phyloP scores from a whole-genome alignment of 2,329 filamentous ascomycete species.

The Fusarium sacchari region DNA sequence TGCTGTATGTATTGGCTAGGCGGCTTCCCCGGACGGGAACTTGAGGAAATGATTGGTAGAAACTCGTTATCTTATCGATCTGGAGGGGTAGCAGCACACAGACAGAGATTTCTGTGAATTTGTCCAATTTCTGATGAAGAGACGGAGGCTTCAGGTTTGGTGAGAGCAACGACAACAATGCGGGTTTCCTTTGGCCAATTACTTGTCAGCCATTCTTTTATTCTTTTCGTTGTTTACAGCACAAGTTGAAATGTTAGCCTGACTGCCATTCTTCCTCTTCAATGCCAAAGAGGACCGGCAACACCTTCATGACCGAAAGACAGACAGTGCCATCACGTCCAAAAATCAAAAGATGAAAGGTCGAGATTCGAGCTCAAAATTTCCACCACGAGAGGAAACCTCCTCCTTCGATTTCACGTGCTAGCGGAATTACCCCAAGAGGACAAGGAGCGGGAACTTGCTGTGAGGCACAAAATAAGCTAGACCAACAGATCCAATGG shows the following conservation, averaged over 20 bases:
- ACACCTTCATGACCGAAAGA: neutral
- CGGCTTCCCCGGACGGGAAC: conserved; percentile 3
- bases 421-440: conserved; percentile 9
- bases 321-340: neutral
- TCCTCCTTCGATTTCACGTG: conserved; percentile 32
- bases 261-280: neutral
- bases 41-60: conserved; percentile 10
- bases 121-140: conserved; percentile 4
- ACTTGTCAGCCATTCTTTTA: neutral
- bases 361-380: conserved; percentile 21
- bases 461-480: conserved; percentile 27
- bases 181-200: neutral
- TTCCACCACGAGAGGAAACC: conserved; percentile 6
- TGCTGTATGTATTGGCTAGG: neutral
- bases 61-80: conserved; percentile 17
- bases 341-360: conserved; percentile 23
- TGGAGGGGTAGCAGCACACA: conserved; percentile 12
- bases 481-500: conserved; percentile 25
- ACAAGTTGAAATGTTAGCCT: neutral
- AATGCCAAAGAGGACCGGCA: neutral
- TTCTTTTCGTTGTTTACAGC: neutral
- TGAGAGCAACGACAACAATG: neutral
- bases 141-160: neutral
- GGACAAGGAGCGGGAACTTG: conserved; percentile 7
- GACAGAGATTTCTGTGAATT: conserved; percentile 18